phyloP scores from a whole-genome alignment of 306 rosid genomes.

The Malus orientalis region DNA sequence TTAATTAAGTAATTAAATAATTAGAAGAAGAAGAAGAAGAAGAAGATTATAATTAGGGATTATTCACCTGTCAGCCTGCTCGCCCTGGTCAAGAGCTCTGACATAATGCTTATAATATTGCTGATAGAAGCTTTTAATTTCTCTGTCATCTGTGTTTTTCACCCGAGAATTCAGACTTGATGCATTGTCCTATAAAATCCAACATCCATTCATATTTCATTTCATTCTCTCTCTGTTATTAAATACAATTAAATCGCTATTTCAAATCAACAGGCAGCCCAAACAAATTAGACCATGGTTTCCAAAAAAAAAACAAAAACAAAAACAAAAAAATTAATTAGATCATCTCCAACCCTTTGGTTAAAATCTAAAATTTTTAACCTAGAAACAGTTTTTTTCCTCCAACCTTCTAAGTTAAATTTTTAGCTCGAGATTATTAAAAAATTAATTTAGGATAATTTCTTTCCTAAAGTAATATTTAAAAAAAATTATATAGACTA shows the following conservation, averaged over 20 bases:
- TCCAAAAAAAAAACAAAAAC: no score
- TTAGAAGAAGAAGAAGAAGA: background rate
- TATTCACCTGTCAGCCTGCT: slow-evolving; percentile 76
- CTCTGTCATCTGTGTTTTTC: slow-evolving; percentile 93
- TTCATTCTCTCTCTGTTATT: background rate
- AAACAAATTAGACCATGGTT: background rate
- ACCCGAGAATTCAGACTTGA: slow-evolving; percentile 62
- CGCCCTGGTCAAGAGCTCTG: slow-evolving; percentile 85
- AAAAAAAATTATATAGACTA: no score
- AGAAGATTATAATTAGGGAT: background rate
- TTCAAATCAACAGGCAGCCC: background rate
- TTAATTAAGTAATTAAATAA: background rate
- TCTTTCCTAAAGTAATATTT: no score
- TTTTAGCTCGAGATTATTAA: no score
- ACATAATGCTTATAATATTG: slow-evolving; percentile 88
- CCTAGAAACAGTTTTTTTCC: no score
- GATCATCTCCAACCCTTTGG: accelerated
- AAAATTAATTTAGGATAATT: no score
- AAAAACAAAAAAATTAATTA: no score
- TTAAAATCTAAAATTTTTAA: no score
- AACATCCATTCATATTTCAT: background rate
- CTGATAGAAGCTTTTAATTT: slow-evolving; percentile 83
- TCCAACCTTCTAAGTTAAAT: no score
- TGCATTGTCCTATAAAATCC: slow-evolving; percentile 55
- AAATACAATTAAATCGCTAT: background rate